phyloP scores from a whole-genome alignment of 768 basidiomycete genomes.

The Trametes gibbosa region DNA sequence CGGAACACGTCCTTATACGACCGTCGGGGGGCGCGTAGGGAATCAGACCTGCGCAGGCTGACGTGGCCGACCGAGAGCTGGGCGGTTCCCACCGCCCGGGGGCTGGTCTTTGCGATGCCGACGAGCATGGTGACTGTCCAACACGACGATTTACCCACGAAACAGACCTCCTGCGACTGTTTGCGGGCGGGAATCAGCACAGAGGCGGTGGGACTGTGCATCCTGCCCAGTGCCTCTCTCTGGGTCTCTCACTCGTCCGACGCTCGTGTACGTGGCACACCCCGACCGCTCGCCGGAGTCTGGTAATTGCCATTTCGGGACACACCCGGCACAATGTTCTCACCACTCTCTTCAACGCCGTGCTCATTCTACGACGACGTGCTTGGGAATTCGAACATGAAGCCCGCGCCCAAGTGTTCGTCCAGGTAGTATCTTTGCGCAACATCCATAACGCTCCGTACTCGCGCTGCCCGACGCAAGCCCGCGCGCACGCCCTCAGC shows the following conservation, averaged over 20 bases:
- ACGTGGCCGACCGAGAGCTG: constrained; percentile 25
- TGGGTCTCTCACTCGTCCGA: constrained; percentile 3
- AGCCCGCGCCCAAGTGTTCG: background rate
- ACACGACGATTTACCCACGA: constrained; percentile 13
- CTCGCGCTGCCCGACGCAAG: background rate
- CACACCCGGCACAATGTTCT: background rate
- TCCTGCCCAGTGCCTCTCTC: background rate
- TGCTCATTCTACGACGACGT: background rate
- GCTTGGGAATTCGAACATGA: no score
- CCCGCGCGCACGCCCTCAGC: background rate
- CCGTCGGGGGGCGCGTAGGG: constrained; percentile 16
- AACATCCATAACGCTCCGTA: background rate
- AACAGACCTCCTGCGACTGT: constrained; percentile 12
- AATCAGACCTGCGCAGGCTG: constrained; percentile 19
- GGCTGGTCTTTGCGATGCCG: constrained; percentile 18
- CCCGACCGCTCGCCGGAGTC: background rate
- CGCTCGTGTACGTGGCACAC: constrained; percentile 13
- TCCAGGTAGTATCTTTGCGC: background rate
- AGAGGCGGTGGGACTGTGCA: constrained; percentile 5
- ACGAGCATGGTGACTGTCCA: constrained; percentile 10
- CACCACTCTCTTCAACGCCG: background rate
- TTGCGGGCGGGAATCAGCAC: constrained; percentile 4
- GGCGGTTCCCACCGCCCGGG: constrained; percentile 26
- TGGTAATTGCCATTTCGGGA: background rate
- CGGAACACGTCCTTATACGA: constrained; percentile 22